A percentile compares a stretch with the other conserved stretches of the same genome.
These are phyloP conservation scores for Hypoxylon sp. DNA, from an alignment of 2,329 filamentous ascomycete species.

Conservation along the genomic window DNA sequence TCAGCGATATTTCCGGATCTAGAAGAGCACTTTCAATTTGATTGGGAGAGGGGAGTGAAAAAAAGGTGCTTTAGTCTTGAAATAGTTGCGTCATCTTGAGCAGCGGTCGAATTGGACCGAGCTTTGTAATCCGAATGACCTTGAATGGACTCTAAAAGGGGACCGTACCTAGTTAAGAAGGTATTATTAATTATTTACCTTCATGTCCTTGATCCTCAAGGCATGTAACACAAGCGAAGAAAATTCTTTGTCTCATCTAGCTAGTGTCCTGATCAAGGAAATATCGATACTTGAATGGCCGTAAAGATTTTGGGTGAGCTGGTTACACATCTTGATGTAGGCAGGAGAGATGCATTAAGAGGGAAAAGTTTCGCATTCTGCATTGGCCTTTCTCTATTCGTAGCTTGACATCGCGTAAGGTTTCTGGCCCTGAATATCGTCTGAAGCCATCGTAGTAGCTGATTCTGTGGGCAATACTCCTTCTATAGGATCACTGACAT, in stretches of 20 bases:
- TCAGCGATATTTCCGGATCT: slow-evolving; percentile 36
- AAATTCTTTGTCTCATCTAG: neutral
- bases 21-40: slow-evolving; percentile 2
- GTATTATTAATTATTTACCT: neutral
- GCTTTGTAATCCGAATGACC: slow-evolving; percentile 29
- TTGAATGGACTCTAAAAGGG: neutral
- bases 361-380: neutral
- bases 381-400: slow-evolving; percentile 5
- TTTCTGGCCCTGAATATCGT: neutral
- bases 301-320: neutral
- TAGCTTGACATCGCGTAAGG: slow-evolving; percentile 14
- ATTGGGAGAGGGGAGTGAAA: neutral
- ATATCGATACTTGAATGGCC: neutral
- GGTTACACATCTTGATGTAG: neutral
- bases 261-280: neutral
- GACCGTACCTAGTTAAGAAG: neutral
- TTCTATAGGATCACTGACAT: neutral
- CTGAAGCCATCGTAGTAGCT: neutral
- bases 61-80: neutral
- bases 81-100: slow-evolving; percentile 23
- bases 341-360: neutral
- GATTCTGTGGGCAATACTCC: neutral
- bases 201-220: neutral
- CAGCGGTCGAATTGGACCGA: slow-evolving; percentile 25
- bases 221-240: neutral